Evolutionary conservation across 2,329 filamentous ascomycete genomes (phyloP), one percentile per base, ranked within the genome.

Genomic region (Kalmusia sp.): DNA sequence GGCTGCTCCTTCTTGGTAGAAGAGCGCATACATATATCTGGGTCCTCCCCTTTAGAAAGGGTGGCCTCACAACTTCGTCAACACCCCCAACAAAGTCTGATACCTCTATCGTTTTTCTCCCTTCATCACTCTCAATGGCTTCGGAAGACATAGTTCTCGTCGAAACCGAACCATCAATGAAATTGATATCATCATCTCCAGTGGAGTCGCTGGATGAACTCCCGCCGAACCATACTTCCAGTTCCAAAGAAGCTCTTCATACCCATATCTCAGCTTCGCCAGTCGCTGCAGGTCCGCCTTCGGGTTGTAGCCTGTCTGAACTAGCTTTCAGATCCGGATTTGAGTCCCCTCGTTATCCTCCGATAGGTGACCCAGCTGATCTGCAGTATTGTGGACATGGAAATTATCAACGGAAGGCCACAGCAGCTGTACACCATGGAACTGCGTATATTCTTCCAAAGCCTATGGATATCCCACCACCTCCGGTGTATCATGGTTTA

Each of bases 61-160:
- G 6, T n/a, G n/a, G n/a, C n/a, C n/a, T n/a, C n/a, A n/a, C n/a
- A n/a, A n/a, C n/a, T n/a, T n/a, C n/a, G n/a, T n/a, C n/a, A n/a
- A n/a, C n/a, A n/a, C n/a, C n/a, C 19, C 12, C 21, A 11, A 25
- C 30, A 2, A 33, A 21, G 30, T 6, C 9, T 14, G 8, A 24
- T 15, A 37, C 31, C 24, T 51, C 5, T 19, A 39, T 24, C n/a
- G 3, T 15, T 33, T 22, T 11, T 3, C 4, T 22, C 17, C 19
- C 25, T 22, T 25, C 14, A 28, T 24, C 3, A 2, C 21, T 12
- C 19, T 21, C 25, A 4, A 59, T 57, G 56, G 53, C 51, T 28
- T 27, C 28, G 2, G 59, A 58, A 3, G 59, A 62, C 14, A 33
- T 62, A 12, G 59, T 62, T 3, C 48, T 60, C 6, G 33, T 62